Base-by-base conservation (phyloP, 192 early-diverging fungal genomes). In the Mortierella hygrophila region DNA sequence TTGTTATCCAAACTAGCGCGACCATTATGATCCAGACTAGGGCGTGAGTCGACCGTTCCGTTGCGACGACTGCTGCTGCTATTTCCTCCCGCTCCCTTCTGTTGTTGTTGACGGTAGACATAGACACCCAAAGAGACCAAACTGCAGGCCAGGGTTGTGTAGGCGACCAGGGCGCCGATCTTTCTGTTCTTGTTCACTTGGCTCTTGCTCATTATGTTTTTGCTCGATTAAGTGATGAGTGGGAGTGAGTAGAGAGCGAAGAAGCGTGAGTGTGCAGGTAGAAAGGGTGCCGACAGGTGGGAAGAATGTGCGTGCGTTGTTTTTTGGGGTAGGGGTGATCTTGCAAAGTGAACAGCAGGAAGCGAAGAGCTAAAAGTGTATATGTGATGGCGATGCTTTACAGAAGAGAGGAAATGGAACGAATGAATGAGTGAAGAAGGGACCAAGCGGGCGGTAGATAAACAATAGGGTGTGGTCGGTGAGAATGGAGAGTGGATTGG, bases 81-180 rank as follows among this genome's bases (percentile, higher is more conserved):
- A 37, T 20, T 57, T 15, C 73, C 49, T 35, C 29, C 38, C 16
- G 78, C 8, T 52, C 60, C 55, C 6, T 42, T 49, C 41, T 86
- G 68, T 35, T 72, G 44, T 47, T 86, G 83, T 38, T 79, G 75
- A 29, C 75, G 75, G 54, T 86, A 86, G n/a, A 81, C 65, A 63
- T 86, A 86, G 32, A 86, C 54, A 4, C 84, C 84, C 1, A 81
- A 20, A 0, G 84, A 86, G 52, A 81, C 71, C 46, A 86, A 20
- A 49, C 77, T 77, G 65, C 74, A 77, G 47, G 84, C 84, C 57
- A 86, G 47, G 20, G 84, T 78, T 37, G 84, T 81, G 72, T 86
- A 86, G 38, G 84, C 79, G 52, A 86, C 18, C 46, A 86, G 11
- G 13, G 79, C 75, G 26, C 79, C 84, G 29, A 86, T 60, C 70